Evolutionary conservation across 2,329 filamentous ascomycete species (phyloP).

Genomic region (Scopulariopsis brevicaulis): DNA sequence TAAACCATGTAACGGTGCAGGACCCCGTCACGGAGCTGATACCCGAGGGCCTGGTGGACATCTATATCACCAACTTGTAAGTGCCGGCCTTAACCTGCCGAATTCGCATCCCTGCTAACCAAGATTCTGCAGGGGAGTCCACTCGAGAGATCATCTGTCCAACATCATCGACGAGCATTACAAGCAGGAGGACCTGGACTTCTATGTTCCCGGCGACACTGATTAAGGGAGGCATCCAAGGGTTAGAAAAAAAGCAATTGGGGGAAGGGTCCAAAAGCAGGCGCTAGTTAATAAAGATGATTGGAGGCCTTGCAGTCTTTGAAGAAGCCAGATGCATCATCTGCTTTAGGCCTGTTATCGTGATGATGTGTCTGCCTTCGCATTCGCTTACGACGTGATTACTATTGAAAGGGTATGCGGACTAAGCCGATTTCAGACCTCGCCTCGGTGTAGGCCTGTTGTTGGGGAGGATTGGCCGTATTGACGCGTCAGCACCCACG

Average conservation of each 20-base stretch:
- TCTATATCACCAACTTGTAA: constrained; percentile 71
- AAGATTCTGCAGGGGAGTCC: constrained; percentile 39
- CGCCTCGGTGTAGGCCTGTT: neutral
- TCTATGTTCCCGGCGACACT: constrained; percentile 26
- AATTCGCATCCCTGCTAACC: neutral
- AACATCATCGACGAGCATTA: constrained; percentile 67
- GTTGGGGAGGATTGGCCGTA: no score
- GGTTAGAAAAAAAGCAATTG: neutral
- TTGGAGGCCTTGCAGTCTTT: neutral
- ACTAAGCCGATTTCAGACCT: neutral
- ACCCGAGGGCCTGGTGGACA: constrained; percentile 61
- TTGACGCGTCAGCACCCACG: no score
- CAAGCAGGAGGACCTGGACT: constrained; percentile 59
- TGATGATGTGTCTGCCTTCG: neutral
- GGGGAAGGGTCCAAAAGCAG: neutral
- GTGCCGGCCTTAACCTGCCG: constrained; percentile 11
- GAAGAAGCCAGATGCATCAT: neutral
- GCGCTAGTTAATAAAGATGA: neutral
- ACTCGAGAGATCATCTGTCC: constrained; percentile 62
- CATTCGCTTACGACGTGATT: neutral
- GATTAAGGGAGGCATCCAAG: neutral
- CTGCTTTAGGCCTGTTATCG: neutral
- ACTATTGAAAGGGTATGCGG: neutral
- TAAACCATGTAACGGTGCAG: constrained; percentile 66
- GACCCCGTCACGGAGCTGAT: constrained; percentile 79